Base-by-base conservation (phyloP, 2,329 filamentous ascomycete species). In the Metarhizium rileyi region DNA sequence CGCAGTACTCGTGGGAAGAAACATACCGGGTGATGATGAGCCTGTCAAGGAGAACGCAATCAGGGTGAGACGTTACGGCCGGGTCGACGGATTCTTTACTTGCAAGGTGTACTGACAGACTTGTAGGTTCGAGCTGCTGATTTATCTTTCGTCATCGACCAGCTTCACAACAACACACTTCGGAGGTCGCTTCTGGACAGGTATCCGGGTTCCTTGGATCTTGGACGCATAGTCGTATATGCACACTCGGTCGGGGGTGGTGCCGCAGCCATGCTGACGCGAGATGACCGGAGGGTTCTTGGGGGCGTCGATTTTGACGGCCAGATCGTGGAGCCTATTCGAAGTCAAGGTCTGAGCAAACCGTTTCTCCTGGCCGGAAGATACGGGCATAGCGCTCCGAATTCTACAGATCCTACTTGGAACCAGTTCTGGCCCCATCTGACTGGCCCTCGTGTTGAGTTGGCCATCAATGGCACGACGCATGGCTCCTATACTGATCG, bases 261-360 rank as follows among this genome's bases (percentile, higher is more conserved):
- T 1, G 61, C 66, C 1, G 58, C 70, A 0, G 67, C 67, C 0
- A 57, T 2, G 2, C 18, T 46, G 18, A 16, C 27, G 3, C 33
- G 33, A 26, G 8, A 26, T 5, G 43, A 50, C 43, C 23, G 20
- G 16, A 26, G 43, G 22, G 60, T 73, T 48, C 50, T 54, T 0
- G 69, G 61, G 0, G 71, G 70, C 4, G 54, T 71, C 2, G 61
- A 72, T 44, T 26, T 74, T 8, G 72, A 75, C 52, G 72, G 72
- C 5, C 50, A 53, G 1, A 46, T 72, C 0, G 60, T 63, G 36
- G 59, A 61, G 3, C 60, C 65, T 5, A 35, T 42, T 1, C 5
- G 16, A 7, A 30, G 35, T 3, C 25, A 30, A 6, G 43, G 43
- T 8, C 25, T 50, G n/a, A 25, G 35, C 16, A 46, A 27, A 26